A percentile compares a stretch with the other conserved stretches of the same genome.
Conservation (phyloP, 208 protist genomes). For the Chromosphaera perkinsii region DNA sequence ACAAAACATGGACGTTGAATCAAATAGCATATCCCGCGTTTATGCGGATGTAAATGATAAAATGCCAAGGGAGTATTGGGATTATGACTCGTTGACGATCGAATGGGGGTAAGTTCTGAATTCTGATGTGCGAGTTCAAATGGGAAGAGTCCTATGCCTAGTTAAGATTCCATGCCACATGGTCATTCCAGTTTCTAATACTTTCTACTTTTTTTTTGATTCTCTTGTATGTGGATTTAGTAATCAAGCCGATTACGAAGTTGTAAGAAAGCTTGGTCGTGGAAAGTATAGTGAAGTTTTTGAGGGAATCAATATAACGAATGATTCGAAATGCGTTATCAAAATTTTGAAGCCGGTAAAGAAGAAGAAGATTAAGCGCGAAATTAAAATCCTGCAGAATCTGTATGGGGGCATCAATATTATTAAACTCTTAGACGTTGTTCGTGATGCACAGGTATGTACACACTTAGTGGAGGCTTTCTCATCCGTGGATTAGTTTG, state of each 20-base stretch:
- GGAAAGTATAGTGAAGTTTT: conserved; percentile 99
- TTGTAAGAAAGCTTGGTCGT: conserved; percentile 85
- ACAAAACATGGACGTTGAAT: no score
- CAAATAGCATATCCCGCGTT: conserved; percentile 26
- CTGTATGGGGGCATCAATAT: conserved; percentile 95
- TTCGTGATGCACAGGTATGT: conserved; percentile 74
- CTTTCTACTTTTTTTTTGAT: neutral
- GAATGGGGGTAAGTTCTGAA: conserved; percentile 51
- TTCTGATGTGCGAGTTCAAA: neutral
- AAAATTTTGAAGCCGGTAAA: conserved; percentile 96
- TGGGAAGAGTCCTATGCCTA: neutral
- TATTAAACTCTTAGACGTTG: conserved; percentile 92
- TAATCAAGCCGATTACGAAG: conserved; percentile 82
- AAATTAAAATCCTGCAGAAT: conserved; percentile 97
- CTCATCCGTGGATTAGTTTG: neutral
- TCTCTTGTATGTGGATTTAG: conserved; percentile 1
- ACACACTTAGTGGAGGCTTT: neutral
- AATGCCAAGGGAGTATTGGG: conserved; percentile 58
- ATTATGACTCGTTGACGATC: conserved; percentile 57
- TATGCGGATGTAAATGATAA: conserved; percentile 52
- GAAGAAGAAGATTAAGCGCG: conserved; percentile 96
- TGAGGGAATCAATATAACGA: conserved; percentile 77
- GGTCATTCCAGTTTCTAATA: neutral
- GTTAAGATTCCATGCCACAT: neutral
- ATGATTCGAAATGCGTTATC: conserved; percentile 83